A percentile compares a stretch with the other conserved stretches of the same genome.
phyloP scores from a whole-genome alignment of 140 eudicot genomes.

The Cichorium intybus region DNA sequence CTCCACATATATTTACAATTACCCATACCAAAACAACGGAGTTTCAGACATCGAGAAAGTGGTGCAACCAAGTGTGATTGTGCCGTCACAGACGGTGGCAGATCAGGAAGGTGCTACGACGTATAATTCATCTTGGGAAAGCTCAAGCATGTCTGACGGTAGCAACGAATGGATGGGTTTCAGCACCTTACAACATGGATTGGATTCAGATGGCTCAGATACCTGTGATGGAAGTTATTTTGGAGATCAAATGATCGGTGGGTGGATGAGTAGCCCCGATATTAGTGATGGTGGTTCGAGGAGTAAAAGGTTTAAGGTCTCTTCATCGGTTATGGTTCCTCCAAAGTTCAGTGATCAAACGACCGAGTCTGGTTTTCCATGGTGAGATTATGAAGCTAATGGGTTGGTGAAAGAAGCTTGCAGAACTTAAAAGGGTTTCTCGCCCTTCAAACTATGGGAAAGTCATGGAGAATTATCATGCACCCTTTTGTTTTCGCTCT shows the following conservation, averaged over 20 bases:
- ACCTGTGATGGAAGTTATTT: slow-evolving; percentile 41
- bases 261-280: slow-evolving; percentile 71
- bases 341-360: slow-evolving; percentile 49
- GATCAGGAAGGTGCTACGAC: slow-evolving; percentile 37
- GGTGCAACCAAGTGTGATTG: slow-evolving; percentile 79
- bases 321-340: slow-evolving; percentile 77
- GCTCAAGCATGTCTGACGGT: slow-evolving; percentile 52
- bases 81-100: slow-evolving; percentile 44
- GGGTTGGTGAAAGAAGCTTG: slow-evolving; percentile 7
- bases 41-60: slow-evolving; percentile 48
- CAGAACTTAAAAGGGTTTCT: slow-evolving; percentile 8
- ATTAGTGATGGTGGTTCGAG: slow-evolving; percentile 44
- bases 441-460: slow-evolving; percentile 14
- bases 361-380: slow-evolving; percentile 32
- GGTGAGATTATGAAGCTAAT: slow-evolving; percentile 19
- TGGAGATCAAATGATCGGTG: slow-evolving; percentile 44
- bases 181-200: slow-evolving; percentile 36
- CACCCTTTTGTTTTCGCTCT: slow-evolving; percentile 32
- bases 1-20: too few species aligned
- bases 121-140: slow-evolving; percentile 54
- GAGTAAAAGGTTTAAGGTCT: slow-evolving; percentile 86
- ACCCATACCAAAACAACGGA: slow-evolving; percentile 30
- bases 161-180: slow-evolving; percentile 54
- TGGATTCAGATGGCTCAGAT: slow-evolving; percentile 66
- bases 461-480: slow-evolving; percentile 1